Base-by-base conservation (phyloP, 768 basidiomycete genomes). In the Paxillus ammoniavirescens region DNA sequence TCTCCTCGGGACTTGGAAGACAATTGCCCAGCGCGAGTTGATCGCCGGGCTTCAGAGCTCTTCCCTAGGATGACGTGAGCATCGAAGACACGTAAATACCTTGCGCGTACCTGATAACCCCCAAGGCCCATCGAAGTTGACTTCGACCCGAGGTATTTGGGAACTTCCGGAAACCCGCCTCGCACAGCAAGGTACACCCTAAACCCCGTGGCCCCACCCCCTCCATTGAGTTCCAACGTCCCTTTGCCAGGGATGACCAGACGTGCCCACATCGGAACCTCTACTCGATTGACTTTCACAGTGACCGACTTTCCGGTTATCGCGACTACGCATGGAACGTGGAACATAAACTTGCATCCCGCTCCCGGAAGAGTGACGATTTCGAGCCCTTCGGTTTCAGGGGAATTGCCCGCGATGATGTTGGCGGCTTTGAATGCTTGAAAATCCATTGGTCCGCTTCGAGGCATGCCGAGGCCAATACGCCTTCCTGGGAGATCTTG, bases 381-480 rank as follows among this genome's bases (percentile, higher is more conserved):
- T 62, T 89, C 87, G 6, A 89, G 58, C 0, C 73, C 81, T 62
- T 87, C 87, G 0, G 67, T 79, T 8, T 64, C 73, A 2, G 63
- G 58, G 0, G 66, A 52, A 61, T 88, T 89, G 4, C 81, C 80
- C 5, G 77, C 82, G 13, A 89, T 69, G 35, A 81, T 56, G 59
- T 88, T 87, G 8, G 80, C 86, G 0, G 74, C 70, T 23, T 75
- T 65, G 64, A 83, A 82, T 0, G 86, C 81, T 9, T 80, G 62
- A 9, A 73, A 53, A 60, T 89, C 87, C 81, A 86, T 83, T 0
- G 85, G 82, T 0, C 87, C 87, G 54, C 81, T 79, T 13, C 70
- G 74, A 0, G 87, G 87, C 3, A 87, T 76, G 2, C 86, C 87
- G 31, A 79, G 67, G 1, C 82, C 79, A 0, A 79, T 72, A 0